phyloP scores from a whole-genome alignment of 345 rosid genomes.

The Linum tenue region DNA sequence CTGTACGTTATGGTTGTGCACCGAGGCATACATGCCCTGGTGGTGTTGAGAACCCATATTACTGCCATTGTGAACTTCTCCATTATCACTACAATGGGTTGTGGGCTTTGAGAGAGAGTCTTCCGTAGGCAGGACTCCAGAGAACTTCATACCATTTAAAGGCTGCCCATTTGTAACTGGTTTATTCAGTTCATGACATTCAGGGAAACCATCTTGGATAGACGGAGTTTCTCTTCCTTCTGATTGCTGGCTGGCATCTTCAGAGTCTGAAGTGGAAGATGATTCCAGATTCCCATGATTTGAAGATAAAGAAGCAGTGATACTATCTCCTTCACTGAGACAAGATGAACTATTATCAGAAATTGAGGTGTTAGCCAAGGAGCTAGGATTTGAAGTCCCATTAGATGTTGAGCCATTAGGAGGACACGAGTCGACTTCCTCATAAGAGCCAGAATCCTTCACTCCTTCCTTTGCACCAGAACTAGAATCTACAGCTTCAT shows the following conservation, averaged over 20 bases:
- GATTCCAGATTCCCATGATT: constrained; percentile 58
- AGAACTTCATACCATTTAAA: constrained; percentile 20
- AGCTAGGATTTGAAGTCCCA: constrained; percentile 32
- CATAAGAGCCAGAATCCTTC: constrained; percentile 22
- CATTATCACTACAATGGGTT: constrained; percentile 31
- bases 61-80: constrained; percentile 17
- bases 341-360: constrained; percentile 88
- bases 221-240: constrained; percentile 45
- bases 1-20: constrained; percentile 48
- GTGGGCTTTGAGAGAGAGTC: constrained; percentile 23
- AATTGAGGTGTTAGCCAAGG: constrained; percentile 42
- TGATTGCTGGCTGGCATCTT: constrained; percentile 58
- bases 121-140: constrained; percentile 28
- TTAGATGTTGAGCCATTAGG: constrained; percentile 14
- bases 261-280: constrained; percentile 79
- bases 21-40: constrained; percentile 36
- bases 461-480: constrained; percentile 22
- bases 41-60: constrained; percentile 33
- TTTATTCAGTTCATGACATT: constrained; percentile 19
- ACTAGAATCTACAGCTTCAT: constrained; percentile 18
- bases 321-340: constrained; percentile 79
- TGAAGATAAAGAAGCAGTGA: constrained; percentile 59
- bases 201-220: constrained; percentile 31
- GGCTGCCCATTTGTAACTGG: constrained; percentile 18
- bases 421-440: constrained; percentile 28